Conservation (phyloP, 2,329 filamentous ascomycete genomes). For the Pyrenophora seminiperda region DNA sequence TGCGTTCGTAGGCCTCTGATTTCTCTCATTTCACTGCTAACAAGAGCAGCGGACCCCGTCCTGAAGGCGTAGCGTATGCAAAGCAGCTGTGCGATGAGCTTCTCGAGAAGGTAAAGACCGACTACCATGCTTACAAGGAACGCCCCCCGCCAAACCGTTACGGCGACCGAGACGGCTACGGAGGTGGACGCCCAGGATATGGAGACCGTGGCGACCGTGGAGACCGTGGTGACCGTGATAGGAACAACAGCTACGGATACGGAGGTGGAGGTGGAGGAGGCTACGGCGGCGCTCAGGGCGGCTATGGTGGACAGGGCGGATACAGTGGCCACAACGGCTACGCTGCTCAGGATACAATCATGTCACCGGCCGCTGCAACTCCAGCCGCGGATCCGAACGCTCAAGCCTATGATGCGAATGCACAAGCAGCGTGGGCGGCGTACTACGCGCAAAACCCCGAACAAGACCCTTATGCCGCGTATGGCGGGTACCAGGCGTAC, state of each 20-base stretch:
- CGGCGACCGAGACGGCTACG: slow-evolving; percentile 49
- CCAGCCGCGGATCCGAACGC: slow-evolving; percentile 49
- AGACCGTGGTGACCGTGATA: slow-evolving; percentile 49
- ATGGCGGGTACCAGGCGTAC: slow-evolving; percentile 69
- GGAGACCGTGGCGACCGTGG: slow-evolving; percentile 50
- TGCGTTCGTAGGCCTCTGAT: slow-evolving; percentile 64
- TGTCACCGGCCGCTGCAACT: slow-evolving; percentile 42
- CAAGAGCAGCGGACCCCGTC: slow-evolving; percentile 75
- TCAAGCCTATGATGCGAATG: slow-evolving; percentile 67
- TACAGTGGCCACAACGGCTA: slow-evolving; percentile 41
- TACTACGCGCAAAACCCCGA: slow-evolving; percentile 67
- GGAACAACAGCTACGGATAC: slow-evolving; percentile 48
- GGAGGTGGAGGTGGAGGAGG: slow-evolving; percentile 47
- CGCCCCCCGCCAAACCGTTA: slow-evolving; percentile 59
- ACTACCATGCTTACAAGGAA: slow-evolving; percentile 89
- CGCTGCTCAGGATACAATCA: slow-evolving; percentile 29
- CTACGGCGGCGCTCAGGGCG: slow-evolving; percentile 48
- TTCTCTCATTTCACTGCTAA: slow-evolving; percentile 17
- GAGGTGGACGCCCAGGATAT: slow-evolving; percentile 48
- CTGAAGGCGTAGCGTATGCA: slow-evolving; percentile 81
- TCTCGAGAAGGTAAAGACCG: slow-evolving; percentile 80
- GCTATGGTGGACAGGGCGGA: slow-evolving; percentile 46
- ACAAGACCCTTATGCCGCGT: slow-evolving; percentile 86
- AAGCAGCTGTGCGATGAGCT: slow-evolving; percentile 90
- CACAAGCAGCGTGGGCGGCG: slow-evolving; percentile 82